A percentile compares a stretch with the other conserved stretches of the same genome.
These are phyloP conservation scores for Suillus spraguei DNA, from an alignment of 768 basidiomycete genomes.

Conservation along the genomic window DNA sequence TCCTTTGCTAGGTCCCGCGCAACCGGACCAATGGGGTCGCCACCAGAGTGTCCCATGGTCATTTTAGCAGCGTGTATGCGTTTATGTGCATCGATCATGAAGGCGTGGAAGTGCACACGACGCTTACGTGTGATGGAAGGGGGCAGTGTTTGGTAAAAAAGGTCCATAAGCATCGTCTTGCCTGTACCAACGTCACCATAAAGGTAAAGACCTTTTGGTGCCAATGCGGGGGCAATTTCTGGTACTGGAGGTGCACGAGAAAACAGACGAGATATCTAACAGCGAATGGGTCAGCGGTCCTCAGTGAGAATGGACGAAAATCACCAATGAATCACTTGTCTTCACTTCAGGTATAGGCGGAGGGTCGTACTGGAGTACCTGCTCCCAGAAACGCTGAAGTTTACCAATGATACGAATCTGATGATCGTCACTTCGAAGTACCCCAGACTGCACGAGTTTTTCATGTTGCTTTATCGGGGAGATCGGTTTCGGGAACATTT, in stretches of 20 bases:
- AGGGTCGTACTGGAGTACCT: slow-evolving; percentile 70
- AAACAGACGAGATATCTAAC: slow-evolving; percentile 33
- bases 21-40: slow-evolving; percentile 86
- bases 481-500: neutral
- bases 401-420: slow-evolving; percentile 84
- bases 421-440: slow-evolving; percentile 75
- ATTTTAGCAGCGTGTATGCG: slow-evolving; percentile 83
- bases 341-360: slow-evolving; percentile 55
- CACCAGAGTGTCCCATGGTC: slow-evolving; percentile 63
- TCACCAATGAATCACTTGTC: slow-evolving; percentile 34
- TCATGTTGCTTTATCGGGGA: slow-evolving; percentile 44
- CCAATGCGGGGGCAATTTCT: slow-evolving; percentile 45
- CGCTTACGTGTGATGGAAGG: slow-evolving; percentile 67
- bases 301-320: slow-evolving; percentile 26
- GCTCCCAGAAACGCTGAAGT: slow-evolving; percentile 78
- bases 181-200: slow-evolving; percentile 97
- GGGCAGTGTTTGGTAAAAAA: slow-evolving; percentile 88
- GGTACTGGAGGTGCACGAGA: slow-evolving; percentile 23
- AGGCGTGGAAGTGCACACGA: slow-evolving; percentile 96
- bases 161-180: slow-evolving; percentile 99
- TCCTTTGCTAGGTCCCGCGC: slow-evolving; percentile 86
- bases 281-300: slow-evolving; percentile 26
- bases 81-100: slow-evolving; percentile 99
- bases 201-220: slow-evolving; percentile 90
- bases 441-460: slow-evolving; percentile 48